These are phyloP conservation scores for Suhomyces pyralidae DNA, from an alignment of 805 yeast genomes.

Conservation along the genomic window DNA sequence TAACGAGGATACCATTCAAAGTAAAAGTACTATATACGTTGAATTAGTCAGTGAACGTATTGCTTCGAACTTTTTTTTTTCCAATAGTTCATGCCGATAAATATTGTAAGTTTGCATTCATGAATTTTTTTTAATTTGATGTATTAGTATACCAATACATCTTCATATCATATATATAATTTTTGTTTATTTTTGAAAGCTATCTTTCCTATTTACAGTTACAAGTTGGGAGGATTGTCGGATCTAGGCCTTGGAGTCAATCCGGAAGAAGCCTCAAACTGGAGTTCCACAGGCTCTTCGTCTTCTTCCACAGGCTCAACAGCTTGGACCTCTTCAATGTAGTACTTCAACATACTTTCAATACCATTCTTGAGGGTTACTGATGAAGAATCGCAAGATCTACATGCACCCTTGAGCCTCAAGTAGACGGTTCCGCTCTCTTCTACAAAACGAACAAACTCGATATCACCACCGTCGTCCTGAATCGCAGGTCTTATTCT, in stretches of 20 bases:
- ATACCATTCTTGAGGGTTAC: slow-evolving; percentile 68
- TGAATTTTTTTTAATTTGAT: no score
- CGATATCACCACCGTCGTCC: slow-evolving; percentile 75
- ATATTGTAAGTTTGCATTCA: no score
- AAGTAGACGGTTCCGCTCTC: slow-evolving; percentile 56
- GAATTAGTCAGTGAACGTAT: no score
- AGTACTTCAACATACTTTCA: slow-evolving; percentile 67
- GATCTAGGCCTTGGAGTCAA: slow-evolving; percentile 27
- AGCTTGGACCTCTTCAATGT: slow-evolving; percentile 62
- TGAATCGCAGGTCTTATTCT: slow-evolving; percentile 71
- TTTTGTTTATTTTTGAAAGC: not conserved
- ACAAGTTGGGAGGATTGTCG: slow-evolving; percentile 26
- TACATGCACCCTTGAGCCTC: slow-evolving; percentile 65
- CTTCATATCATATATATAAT: no score
- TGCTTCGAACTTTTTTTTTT: no score
- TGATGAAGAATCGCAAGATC: slow-evolving; percentile 66
- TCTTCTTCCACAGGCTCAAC: slow-evolving; percentile 53
- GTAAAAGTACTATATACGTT: no score
- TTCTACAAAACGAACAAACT: slow-evolving; percentile 55
- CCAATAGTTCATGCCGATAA: no score
- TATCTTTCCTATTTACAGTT: slow-evolving; percentile 5
- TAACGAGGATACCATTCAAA: no score
- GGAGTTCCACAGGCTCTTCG: slow-evolving; percentile 11
- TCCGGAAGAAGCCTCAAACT: slow-evolving; percentile 19
- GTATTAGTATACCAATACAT: no score